Conservation (phyloP, 345 rosid species). For the Acer saccharum region DNA sequence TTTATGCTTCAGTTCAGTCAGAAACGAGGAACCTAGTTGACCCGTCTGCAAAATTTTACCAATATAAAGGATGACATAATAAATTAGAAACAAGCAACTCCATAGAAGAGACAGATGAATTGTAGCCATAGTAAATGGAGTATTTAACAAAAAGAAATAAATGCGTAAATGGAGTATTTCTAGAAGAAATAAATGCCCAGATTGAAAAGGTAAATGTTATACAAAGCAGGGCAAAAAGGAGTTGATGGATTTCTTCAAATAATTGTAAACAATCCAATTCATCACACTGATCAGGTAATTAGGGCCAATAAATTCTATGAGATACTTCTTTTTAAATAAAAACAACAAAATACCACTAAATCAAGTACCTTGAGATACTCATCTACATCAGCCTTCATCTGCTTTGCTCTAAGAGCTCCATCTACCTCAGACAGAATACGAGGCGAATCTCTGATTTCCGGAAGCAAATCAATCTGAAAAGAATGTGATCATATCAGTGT, state of each 20-base stretch:
- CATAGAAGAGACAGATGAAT: background rate
- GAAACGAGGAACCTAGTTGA: conserved; percentile 73
- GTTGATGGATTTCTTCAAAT: background rate
- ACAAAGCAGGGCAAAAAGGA: background rate
- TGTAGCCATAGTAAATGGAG: background rate
- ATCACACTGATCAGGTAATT: background rate
- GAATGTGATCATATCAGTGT: conserved; percentile 2
- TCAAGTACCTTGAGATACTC: conserved; percentile 84
- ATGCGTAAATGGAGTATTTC: too few relatives aligned
- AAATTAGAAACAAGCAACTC: background rate
- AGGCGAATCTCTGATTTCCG: conserved; percentile 82
- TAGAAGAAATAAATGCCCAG: background rate
- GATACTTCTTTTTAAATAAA: conserved; percentile 50
- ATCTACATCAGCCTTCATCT: conserved; percentile 85
- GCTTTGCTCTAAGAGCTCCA: conserved; percentile 74
- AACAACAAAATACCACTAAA: background rate
- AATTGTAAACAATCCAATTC: background rate
- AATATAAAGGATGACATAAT: background rate
- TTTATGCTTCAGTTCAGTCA: conserved; percentile 80
- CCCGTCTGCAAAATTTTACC: conserved; percentile 50
- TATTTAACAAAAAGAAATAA: background rate
- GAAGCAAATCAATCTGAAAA: conserved; percentile 88
- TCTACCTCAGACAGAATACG: conserved; percentile 91
- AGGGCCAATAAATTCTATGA: conserved; percentile 47
- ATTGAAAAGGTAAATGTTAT: background rate